Evolutionary conservation across 2,329 filamentous ascomycete genomes (phyloP).

Genomic region (Aspergillus aculeatus): DNA sequence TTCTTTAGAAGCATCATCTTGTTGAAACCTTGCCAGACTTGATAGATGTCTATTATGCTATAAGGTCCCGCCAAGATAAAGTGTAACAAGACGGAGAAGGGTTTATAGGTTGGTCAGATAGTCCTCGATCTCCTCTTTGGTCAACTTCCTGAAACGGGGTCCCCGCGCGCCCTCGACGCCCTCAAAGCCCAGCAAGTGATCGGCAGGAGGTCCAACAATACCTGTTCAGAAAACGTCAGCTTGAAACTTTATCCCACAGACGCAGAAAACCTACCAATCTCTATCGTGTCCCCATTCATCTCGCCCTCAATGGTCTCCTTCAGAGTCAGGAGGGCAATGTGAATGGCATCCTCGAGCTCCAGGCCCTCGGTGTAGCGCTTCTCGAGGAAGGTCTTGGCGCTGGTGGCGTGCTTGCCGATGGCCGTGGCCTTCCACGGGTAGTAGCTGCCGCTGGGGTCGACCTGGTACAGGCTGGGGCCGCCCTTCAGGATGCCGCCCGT

Average conservation of each 20-base stretch:
- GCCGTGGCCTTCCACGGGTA: conserved; percentile 99
- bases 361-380: conserved; percentile 97
- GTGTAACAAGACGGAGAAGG: conserved; percentile 13
- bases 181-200: conserved; percentile 84
- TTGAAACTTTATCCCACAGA: background rate
- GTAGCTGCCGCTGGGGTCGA: conserved; percentile 97
- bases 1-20: background rate
- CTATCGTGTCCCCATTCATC: conserved; percentile 98
- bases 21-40: conserved; percentile 23
- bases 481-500: conserved; percentile 95
- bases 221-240: conserved; percentile 50
- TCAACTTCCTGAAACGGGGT: conserved; percentile 64
- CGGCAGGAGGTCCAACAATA: conserved; percentile 90
- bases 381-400: conserved; percentile 98
- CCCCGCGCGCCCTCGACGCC: conserved; percentile 44
- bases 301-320: conserved; percentile 99
- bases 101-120: conserved; percentile 95
- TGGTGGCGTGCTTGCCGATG: conserved; percentile 97
- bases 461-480: conserved; percentile 95
- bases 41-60: conserved; percentile 28
- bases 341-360: conserved; percentile 96
- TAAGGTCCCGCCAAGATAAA: conserved; percentile 20
- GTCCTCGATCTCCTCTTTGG: conserved; percentile 97
- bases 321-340: conserved; percentile 93
- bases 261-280: conserved; percentile 70